Percentiles rank a stretch among this genome's conserved stretches.
phyloP scores from a whole-genome alignment of 1,284 basidiomycete genomes.

The Flammula alnicola region DNA sequence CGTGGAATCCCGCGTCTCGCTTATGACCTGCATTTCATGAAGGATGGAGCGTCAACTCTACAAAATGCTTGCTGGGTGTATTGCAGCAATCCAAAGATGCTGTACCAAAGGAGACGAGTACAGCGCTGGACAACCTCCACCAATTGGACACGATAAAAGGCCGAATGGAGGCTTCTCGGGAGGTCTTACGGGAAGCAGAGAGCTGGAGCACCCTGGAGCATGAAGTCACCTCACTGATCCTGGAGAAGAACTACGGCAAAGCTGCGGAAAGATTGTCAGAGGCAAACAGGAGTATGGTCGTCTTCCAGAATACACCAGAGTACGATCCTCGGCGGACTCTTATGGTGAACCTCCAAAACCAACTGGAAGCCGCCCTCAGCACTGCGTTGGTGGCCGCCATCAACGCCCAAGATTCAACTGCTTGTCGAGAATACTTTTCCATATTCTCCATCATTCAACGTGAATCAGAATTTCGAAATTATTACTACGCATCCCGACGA shows the following conservation, averaged over 20 bases:
- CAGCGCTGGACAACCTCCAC: conserved; percentile 74
- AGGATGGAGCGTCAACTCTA: conserved; percentile 82
- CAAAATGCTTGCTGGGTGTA: conserved; percentile 65
- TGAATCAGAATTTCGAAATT: conserved; percentile 88
- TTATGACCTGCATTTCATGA: conserved; percentile 95
- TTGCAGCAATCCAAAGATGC: conserved; percentile 54
- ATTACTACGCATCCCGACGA: conserved; percentile 87
- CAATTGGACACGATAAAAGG: conserved; percentile 82
- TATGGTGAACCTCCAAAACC: conserved; percentile 90
- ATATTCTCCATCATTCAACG: conserved; percentile 92
- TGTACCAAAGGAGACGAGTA: conserved; percentile 56
- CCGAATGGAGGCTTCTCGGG: conserved; percentile 85
- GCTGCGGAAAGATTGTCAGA: conserved; percentile 89
- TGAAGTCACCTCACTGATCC: conserved; percentile 83
- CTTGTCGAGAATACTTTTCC: conserved; percentile 78
- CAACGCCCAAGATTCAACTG: conserved; percentile 70
- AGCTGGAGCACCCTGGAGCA: conserved; percentile 93
- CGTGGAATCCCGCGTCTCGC: conserved; percentile 85
- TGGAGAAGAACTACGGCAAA: conserved; percentile 79
- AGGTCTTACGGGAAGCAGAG: conserved; percentile 89
- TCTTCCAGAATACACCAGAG: conserved; percentile 89
- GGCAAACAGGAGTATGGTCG: conserved; percentile 84
- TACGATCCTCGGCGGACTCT: conserved; percentile 84
- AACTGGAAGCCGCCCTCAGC: conserved; percentile 88
- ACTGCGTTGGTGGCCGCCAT: conserved; percentile 86